Base-by-base conservation (phyloP, 2,329 filamentous ascomycete species). In the Hymenoscyphus scutula region DNA sequence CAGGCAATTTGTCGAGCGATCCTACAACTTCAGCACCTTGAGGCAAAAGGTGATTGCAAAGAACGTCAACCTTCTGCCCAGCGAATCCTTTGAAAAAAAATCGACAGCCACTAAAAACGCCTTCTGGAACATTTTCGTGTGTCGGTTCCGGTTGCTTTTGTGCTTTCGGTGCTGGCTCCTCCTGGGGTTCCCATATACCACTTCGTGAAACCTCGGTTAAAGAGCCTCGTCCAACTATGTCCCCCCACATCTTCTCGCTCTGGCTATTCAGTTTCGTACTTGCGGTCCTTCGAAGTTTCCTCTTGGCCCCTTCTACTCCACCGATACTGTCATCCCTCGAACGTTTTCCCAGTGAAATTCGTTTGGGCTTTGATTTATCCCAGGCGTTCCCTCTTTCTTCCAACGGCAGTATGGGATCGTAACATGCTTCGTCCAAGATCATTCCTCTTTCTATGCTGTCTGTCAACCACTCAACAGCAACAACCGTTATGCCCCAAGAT, bases 211-310 rank as follows among this genome's bases (percentile, higher is more conserved):
- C 71, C 41, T 73, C 69, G n/a, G 67, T 27, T 5, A 64, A 61
- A 29, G 38, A 75, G 69, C 62, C 77, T 38, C 65, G 74, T 61
- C 86, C 86, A 27, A 95, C 83, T 63, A 99, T 96, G 70, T 96
- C 91, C 5, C 89, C 89, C 94, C 94, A 98, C n/a, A 98, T 82
- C 30, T 86, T 87, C 70, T 93, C 87, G 68, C 88, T 89, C 71
- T 97, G 92, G 57, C 83, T 89, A 62, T 83, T 88, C 34, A 98
- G 79, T 74, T 92, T 94, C 72, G 89, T 87, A 75, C 93, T 97
- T 25, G 93, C 90, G 5, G 91, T 92, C 71, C 93, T 89, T 68
- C 95, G 87, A 68, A 99, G 77, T 77, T 97, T 98, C 68, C 92
- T 85, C 65, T 86, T 85, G 4, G 89, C 87, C 8, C 83, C 82